Percentiles rank a stretch among this genome's conserved stretches.
Evolutionary conservation across 2,329 filamentous ascomycete species (phyloP).

Genomic region (Penicillium paneum): DNA sequence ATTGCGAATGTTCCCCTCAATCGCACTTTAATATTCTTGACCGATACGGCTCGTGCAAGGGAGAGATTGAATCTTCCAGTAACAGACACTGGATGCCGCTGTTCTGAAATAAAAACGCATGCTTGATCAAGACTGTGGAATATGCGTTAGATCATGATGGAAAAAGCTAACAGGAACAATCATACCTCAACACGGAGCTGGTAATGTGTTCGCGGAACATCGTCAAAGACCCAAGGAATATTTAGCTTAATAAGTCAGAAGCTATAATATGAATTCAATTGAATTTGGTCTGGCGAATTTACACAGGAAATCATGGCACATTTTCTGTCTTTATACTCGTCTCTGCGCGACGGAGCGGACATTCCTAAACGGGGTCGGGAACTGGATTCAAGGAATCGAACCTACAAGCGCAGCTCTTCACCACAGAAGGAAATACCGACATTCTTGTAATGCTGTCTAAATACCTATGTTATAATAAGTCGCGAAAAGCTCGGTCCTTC

Average conservation of each 20-base stretch:
- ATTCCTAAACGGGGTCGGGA: slow-evolving; percentile 11
- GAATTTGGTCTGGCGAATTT: not conserved
- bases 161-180: not conserved
- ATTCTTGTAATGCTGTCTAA: slow-evolving; percentile 1
- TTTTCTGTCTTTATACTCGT: slow-evolving; percentile 1
- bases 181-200: slow-evolving; percentile 1
- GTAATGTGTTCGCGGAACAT: slow-evolving; percentile 7
- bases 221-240: not conserved
- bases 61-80: slow-evolving; percentile 13
- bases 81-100: not conserved
- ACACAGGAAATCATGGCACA: not conserved
- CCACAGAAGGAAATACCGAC: not conserved
- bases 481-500: not conserved
- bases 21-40: slow-evolving; percentile 17
- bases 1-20: slow-evolving; percentile 15
- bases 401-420: not conserved
- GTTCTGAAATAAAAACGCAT: slow-evolving; percentile 16
- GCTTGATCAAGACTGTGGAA: slow-evolving; percentile 13
- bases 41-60: not conserved
- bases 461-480: not conserved
- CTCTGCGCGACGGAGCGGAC: slow-evolving; percentile 1
- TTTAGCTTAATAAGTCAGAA: not conserved
- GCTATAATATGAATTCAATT: not conserved
- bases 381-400: not conserved
- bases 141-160: not conserved